phyloP scores from a whole-genome alignment of 805 yeast genomes.

The Scheffersomyces ergatensis region DNA sequence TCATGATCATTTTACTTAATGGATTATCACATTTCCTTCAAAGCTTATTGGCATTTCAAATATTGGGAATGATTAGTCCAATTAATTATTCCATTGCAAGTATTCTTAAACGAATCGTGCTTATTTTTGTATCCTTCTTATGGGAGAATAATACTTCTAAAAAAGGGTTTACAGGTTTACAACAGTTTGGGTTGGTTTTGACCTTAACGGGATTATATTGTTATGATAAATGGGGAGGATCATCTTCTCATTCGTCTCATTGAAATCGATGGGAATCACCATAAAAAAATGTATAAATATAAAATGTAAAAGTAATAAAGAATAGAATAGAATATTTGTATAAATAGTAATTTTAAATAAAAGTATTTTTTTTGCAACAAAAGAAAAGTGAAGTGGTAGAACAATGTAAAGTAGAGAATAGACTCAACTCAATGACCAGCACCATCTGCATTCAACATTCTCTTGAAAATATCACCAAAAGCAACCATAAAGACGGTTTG shows the following conservation, averaged over 20 bases:
- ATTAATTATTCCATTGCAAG: slow-evolving; percentile 79
- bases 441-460: slow-evolving; percentile 39
- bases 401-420: too few species aligned
- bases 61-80: slow-evolving; percentile 69
- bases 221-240: slow-evolving; percentile 41
- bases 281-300: too few species aligned
- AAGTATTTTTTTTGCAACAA: too few species aligned
- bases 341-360: too few species aligned
- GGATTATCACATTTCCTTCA: slow-evolving; percentile 71
- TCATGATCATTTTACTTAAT: slow-evolving; percentile 50
- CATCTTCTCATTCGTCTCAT: too few species aligned
- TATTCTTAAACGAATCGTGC: slow-evolving; percentile 69
- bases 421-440: slow-evolving; percentile 28
- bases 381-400: too few species aligned
- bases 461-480: slow-evolving; percentile 77
- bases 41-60: slow-evolving; percentile 72
- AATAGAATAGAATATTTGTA: too few species aligned
- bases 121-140: slow-evolving; percentile 62
- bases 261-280: too few species aligned
- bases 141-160: slow-evolving; percentile 49
- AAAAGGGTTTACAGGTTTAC: slow-evolving; percentile 22
- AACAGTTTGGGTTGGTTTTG: slow-evolving; percentile 31
- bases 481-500: slow-evolving; percentile 99
- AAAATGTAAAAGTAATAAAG: too few species aligned
- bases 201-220: slow-evolving; percentile 40